These are phyloP conservation scores for Przewalskia tangutica DNA, from an alignment of 257 asterid genomes.

Conservation along the genomic window DNA sequence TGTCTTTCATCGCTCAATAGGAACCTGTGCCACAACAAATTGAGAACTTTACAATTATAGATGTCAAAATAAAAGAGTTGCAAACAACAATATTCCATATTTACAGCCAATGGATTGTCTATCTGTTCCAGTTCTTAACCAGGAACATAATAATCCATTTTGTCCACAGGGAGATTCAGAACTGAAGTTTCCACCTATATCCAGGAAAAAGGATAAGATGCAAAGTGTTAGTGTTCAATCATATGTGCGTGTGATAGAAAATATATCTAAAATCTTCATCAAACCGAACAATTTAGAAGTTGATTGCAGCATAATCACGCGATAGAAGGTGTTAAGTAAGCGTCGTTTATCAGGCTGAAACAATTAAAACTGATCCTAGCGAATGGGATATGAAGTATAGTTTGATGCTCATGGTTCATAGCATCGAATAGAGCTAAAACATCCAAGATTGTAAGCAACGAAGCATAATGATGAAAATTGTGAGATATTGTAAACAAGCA, in stretches of 20 bases:
- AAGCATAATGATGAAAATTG: not conserved
- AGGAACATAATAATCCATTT: conserved; percentile 86
- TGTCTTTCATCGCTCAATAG: not conserved
- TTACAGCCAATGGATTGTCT: not conserved
- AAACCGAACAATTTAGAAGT: not conserved
- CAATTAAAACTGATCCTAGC: not conserved
- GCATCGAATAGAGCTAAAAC: not conserved
- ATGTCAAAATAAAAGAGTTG: not conserved
- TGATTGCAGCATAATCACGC: not conserved
- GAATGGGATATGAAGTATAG: not conserved
- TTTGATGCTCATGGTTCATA: not conserved
- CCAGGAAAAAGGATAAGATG: not conserved
- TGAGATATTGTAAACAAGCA: not conserved
- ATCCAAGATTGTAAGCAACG: not conserved
- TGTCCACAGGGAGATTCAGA: conserved; percentile 74
- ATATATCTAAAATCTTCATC: not conserved
- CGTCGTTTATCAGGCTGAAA: not conserved
- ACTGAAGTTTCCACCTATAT: conserved; percentile 71
- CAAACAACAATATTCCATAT: not conserved
- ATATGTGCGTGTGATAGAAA: not conserved
- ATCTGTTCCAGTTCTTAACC: conserved; percentile 30
- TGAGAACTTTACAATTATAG: not conserved
- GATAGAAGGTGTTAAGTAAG: not conserved
- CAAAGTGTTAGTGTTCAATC: not conserved
- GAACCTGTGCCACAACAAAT: not conserved